Evolutionary conservation across 192 early-diverging fungal species (phyloP).

Genomic region (Coemansia sp.): DNA sequence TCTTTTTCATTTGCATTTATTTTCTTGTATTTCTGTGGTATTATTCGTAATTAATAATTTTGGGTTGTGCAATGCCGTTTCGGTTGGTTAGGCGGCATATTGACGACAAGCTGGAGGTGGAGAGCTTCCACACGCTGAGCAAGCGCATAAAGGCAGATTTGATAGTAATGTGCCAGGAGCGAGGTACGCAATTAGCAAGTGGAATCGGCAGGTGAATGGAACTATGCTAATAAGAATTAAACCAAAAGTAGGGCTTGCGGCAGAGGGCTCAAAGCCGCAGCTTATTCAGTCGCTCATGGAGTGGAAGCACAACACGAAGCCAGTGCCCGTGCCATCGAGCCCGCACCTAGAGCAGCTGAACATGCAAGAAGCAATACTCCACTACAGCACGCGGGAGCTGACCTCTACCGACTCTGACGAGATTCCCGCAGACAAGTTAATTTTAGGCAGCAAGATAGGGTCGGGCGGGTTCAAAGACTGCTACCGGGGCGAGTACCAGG

Average conservation of each 20-base stretch:
- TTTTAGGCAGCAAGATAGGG: conserved; percentile 66
- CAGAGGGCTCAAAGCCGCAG: conserved; percentile 63
- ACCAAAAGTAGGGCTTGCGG: conserved; percentile 54
- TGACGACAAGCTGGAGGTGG: conserved; percentile 60
- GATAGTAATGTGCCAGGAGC: conserved; percentile 68
- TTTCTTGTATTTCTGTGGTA: neutral
- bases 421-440: conserved; percentile 62
- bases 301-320: conserved; percentile 67
- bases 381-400: conserved; percentile 42
- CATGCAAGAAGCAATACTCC: conserved; percentile 47
- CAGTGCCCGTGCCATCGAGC: conserved; percentile 67
- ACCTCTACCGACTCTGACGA: conserved; percentile 57
- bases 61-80: conserved; percentile 41
- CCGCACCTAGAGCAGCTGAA: conserved; percentile 61
- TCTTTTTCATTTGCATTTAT: neutral
- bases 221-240: neutral
- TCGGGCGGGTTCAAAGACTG: conserved; percentile 80
- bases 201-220: neutral
- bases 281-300: conserved; percentile 62
- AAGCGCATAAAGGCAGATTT: conserved; percentile 68
- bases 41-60: neutral
- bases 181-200: conserved; percentile 54
- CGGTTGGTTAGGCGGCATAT: conserved; percentile 60
- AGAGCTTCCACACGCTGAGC: conserved; percentile 61
- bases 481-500: conserved; percentile 64